Base-by-base conservation (phyloP, 164 flowering plant species). In the Chimonanthus salicifolius region DNA sequence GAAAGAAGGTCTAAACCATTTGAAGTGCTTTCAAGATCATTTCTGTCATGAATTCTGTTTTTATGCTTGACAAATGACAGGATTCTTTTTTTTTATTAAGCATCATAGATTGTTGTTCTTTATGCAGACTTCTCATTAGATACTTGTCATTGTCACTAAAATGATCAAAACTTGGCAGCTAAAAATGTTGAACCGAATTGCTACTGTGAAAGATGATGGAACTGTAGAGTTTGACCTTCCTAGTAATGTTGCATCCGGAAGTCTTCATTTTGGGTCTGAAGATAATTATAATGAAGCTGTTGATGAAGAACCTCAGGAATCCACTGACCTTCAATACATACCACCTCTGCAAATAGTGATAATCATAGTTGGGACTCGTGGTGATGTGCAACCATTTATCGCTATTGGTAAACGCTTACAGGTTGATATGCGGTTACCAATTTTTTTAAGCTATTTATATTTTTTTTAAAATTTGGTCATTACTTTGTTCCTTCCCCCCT, bases 301-400 rank as follows among this genome's bases (percentile, higher is more conserved):
- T 78, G 89, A 85, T 76, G 94, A 88, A 60, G 94, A 88, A 66
- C 79, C 82, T 69, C 76, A 85, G 79, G 94, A 90, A 67, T 63
- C 76, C n/a, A 67, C 84, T 54, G 94, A 92, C 66, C 76, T 86
- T 77, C 90, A 85, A 54, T 83, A 82, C 76, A 89, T 90, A 68
- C 97, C 89, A 10, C 99, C 99, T 13, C 44, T 94, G 77, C 97
- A 92, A 80, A 91, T 94, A 74, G 97, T 92, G 64, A 89, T 94
- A 82, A 92, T 94, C 69, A 92, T 94, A 75, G 98, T 94, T 80
- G 98, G 98, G 64, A 94, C 98, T 64, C 90, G 97, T 45, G 98
- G 98, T 71, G 98, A 94, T 84, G 98, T 94, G 51, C 98, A 94
- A 78, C 98, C 97, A 33, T 94, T 94, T 84, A 58, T 90, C 81